phyloP scores from a whole-genome alignment of 192 early-diverging fungal genomes.

The Coemansia sp. region DNA sequence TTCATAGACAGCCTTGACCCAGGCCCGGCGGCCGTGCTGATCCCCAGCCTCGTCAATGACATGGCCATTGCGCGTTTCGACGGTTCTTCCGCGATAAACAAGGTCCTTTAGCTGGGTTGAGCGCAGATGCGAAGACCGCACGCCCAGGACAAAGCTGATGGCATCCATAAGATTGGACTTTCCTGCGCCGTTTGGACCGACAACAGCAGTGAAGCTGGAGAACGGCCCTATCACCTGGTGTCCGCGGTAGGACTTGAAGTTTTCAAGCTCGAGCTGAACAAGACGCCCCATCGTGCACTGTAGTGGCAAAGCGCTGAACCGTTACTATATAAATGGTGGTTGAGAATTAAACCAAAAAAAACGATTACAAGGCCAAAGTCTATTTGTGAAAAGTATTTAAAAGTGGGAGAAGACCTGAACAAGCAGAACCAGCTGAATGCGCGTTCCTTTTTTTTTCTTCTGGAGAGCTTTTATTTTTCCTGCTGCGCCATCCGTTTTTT shows the following conservation, averaged over 20 bases:
- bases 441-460: not conserved
- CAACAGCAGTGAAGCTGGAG: slow-evolving; percentile 89
- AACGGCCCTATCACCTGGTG: slow-evolving; percentile 93
- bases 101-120: slow-evolving; percentile 88
- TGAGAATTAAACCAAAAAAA: not conserved
- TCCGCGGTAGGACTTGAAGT: slow-evolving; percentile 99
- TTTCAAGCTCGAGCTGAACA: slow-evolving; percentile 86
- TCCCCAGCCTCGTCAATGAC: slow-evolving; percentile 56
- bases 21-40: slow-evolving; percentile 57
- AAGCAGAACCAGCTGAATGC: not conserved
- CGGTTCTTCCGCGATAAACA: slow-evolving; percentile 77
- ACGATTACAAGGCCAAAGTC: not conserved
- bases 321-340: not conserved
- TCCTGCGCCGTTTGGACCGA: slow-evolving; percentile 96
- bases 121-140: slow-evolving; percentile 89
- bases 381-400: too few species aligned
- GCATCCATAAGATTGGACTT: slow-evolving; percentile 99
- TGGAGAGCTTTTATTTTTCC: not conserved
- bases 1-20: slow-evolving; percentile 85
- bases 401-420: not conserved
- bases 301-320: not conserved
- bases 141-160: slow-evolving; percentile 96
- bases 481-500: not conserved
- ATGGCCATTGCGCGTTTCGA: slow-evolving; percentile 46
- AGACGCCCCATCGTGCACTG: slow-evolving; percentile 69